Base-by-base conservation (phyloP, 306 rosid genomes). In the barrel medic (Medicago truncatula) region DNA sequence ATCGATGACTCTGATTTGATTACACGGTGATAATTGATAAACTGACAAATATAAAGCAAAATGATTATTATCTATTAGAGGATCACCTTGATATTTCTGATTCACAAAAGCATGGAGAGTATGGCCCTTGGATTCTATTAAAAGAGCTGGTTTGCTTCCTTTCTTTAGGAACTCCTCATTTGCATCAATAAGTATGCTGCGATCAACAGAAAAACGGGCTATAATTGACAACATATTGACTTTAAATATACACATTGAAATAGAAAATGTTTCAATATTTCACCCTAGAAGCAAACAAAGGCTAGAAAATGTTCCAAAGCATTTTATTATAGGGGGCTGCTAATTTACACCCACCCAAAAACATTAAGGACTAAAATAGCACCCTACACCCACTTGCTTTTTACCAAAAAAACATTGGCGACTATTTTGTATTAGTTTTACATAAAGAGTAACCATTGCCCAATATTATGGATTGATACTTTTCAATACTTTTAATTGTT, bases 61-160 rank as follows among this genome's bases (percentile, higher is more conserved):
- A 25, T 17, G 56, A 53, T 59, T 23, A 61, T 20, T 47, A 38
- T 52, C 34, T 61, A 53, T 70, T 25, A 82, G 77, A 75, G 16
- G 78, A 75, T 84, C 69, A 93, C 98, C 98, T 91, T 83, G 87
- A 73, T 87, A 86, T 79, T 87, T 86, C 78, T 85, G 85, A 81
- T 94, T 94, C 81, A 91, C 92, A 66, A 94, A 94, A 57, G 88
- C 96, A 86, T 94, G 97, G 77, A 94, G 87, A 71, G 96, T 95
- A 83, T 94, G 97, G 21, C 97, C 98, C 67, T 79, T 90, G 76
- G 98, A 94, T 78, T 94, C 90, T 73, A 89, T 86, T 34, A 83
- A 76, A 76, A 94, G 97, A 79, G 87, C 74, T 60, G 96, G 94
- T 2, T 76, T 82, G 75, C 85, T 91, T 83, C 91, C 97, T 11